Conservation (phyloP, 805 yeast species). For the Tanozyma kutaoensis region DNA sequence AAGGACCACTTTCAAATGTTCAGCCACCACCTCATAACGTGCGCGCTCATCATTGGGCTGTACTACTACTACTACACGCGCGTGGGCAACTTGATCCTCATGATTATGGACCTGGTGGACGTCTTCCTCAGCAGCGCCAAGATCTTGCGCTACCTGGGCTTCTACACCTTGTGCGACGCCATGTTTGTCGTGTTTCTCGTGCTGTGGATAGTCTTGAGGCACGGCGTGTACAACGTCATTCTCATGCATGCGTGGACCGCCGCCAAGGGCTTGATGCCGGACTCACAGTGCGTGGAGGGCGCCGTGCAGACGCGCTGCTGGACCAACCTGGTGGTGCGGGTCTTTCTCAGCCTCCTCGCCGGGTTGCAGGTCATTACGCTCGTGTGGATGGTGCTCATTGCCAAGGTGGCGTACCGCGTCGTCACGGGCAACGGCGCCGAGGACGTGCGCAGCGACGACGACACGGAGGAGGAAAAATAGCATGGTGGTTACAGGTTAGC, state of each 20-base stretch:
- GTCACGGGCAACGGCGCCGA: constrained; percentile 67
- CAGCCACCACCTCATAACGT: constrained; percentile 76
- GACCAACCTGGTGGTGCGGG: constrained; percentile 28
- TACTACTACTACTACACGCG: constrained; percentile 61
- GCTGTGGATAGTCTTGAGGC: constrained; percentile 62
- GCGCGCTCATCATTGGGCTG: constrained; percentile 52
- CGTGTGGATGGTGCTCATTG: constrained; percentile 66
- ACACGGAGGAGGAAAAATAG: constrained; percentile 24
- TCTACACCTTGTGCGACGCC: constrained; percentile 44
- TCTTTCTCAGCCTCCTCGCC: constrained; percentile 42
- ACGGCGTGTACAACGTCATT: constrained; percentile 58
- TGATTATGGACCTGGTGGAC: constrained; percentile 79
- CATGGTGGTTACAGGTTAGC: too few relatives aligned
- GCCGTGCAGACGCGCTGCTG: constrained; percentile 32
- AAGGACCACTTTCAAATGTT: constrained; percentile 84
- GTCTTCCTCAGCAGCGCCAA: constrained; percentile 61
- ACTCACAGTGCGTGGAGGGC: constrained; percentile 27
- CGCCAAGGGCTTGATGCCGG: constrained; percentile 26
- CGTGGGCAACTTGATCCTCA: constrained; percentile 66
- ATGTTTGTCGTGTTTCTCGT: constrained; percentile 56
- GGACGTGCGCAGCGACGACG: constrained; percentile 80
- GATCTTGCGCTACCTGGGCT: constrained; percentile 62
- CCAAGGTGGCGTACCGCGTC: constrained; percentile 58
- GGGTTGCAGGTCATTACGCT: constrained; percentile 54
- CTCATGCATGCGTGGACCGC: constrained; percentile 43